Conservation (phyloP, 495 filamentous ascomycete genomes). For the Terfezia claveryi region DNA sequence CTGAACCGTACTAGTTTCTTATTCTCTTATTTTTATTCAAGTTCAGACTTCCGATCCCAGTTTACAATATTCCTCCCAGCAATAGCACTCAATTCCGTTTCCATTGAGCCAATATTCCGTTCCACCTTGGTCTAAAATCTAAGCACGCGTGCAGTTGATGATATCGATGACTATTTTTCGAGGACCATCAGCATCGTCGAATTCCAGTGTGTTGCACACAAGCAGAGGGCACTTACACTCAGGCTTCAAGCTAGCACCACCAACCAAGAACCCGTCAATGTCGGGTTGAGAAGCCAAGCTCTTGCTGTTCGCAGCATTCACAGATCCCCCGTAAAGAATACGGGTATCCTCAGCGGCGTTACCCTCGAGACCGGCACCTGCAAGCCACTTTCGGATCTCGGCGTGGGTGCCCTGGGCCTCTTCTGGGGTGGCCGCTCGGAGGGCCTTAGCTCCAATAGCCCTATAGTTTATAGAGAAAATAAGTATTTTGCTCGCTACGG, state of each 20-base stretch:
- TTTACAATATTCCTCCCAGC: too few species aligned
- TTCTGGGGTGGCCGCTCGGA: conserved; percentile 2
- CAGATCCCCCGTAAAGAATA: conserved; percentile 87
- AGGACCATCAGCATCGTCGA: conserved; percentile 4
- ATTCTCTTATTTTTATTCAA: too few species aligned
- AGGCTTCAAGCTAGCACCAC: conserved; percentile 94
- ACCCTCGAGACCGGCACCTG: conserved; percentile 38
- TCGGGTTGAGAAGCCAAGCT: conserved; percentile 77
- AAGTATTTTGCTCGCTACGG: conserved; percentile 48
- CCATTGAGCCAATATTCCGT: too few species aligned
- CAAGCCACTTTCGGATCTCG: conserved; percentile 77
- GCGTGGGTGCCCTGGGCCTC: conserved; percentile 16
- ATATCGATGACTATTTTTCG: conserved; percentile 38
- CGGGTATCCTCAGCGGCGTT: conserved; percentile 27
- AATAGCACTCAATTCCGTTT: too few species aligned
- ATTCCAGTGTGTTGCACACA: background rate
- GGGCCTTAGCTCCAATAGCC: background rate
- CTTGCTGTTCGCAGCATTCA: conserved; percentile 93
- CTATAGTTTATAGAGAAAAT: background rate
- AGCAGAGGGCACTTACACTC: conserved; percentile 45
- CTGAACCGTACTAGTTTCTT: too few species aligned
- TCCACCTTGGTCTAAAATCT: too few species aligned
- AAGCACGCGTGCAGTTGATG: conserved; percentile 25
- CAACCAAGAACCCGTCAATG: conserved; percentile 96
- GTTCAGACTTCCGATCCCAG: too few species aligned